These are phyloP conservation scores for Metahyphopichia silvanorum DNA, from an alignment of 805 yeast genomes.

Conservation along the genomic window DNA sequence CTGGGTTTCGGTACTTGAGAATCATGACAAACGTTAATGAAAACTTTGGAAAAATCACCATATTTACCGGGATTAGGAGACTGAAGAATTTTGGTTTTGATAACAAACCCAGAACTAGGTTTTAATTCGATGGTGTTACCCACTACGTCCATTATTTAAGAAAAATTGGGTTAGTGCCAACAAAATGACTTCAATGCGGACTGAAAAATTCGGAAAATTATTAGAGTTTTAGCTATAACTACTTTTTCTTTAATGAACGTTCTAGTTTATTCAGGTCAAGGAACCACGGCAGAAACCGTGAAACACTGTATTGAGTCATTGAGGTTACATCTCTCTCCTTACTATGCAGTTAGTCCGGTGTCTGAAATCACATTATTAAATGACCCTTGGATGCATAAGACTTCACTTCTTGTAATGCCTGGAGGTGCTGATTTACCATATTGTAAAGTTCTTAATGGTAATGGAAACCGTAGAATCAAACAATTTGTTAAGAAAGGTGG, in stretches of 20 bases:
- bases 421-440: conserved; percentile 97
- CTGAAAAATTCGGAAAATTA: neutral
- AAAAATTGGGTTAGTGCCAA: too few species aligned
- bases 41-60: conserved; percentile 55
- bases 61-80: conserved; percentile 20
- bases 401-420: conserved; percentile 80
- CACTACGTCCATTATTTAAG: conserved; percentile 7
- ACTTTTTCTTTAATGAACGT: too few species aligned
- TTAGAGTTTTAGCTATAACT: too few species aligned
- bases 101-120: conserved; percentile 72
- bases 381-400: conserved; percentile 88
- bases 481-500: conserved; percentile 80
- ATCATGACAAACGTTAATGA: conserved; percentile 75
- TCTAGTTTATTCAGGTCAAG: conserved; percentile 50
- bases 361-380: conserved; percentile 57
- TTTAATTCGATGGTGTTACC: conserved; percentile 17
- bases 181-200: neutral
- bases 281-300: conserved; percentile 84
- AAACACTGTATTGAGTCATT: conserved; percentile 79
- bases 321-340: conserved; percentile 72
- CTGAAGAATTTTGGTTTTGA: conserved; percentile 55
- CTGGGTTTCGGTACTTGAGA: conserved; percentile 61
- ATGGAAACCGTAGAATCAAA: conserved; percentile 56
- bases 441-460: conserved; percentile 69
- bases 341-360: conserved; percentile 80